Base-by-base conservation (phyloP, 805 yeast species). In the Torulaspora delbrueckii region DNA sequence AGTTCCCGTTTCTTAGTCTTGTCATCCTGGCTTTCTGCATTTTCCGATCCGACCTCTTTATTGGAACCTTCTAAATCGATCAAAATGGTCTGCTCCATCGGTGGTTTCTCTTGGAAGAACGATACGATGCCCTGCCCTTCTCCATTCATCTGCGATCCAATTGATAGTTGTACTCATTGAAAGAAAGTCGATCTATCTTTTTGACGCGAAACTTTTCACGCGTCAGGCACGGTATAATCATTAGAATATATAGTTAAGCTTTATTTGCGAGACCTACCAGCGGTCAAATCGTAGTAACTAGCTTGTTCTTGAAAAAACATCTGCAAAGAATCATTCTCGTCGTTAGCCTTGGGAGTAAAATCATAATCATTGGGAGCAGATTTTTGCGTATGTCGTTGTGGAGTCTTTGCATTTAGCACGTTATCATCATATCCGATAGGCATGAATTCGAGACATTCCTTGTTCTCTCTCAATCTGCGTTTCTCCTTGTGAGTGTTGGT, bases 71-170 rank as follows among this genome's bases (percentile, higher is more conserved):
- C n/a, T 13, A n/a, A 16, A 24, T 25, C 31, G n/a, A 23, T 19
- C 28, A 10, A 16, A 8, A 32, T 7, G 13, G 16, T 24, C 10
- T 31, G 19, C 19, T 31, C 19, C 19, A 16, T 13, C 19, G 8
- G 34, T 7, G 16, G 5, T 7, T 35, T 48, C 36, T 47, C 50
- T 40, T 57, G 61, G 28, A 60, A 59, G 34, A 58, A 60, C 3
- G 63, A 54, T 19, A 58, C 37, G 22, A 58, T 60, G 7, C 63
- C 58, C 33, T 47, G 52, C 25, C 42, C 52, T 23, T 48, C 54
- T 23, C 37, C 45, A 3, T 37, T 19, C 26, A 24, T 30, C 27
- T 26, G 42, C n/a, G 42, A 14, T 8, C 23, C 23, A n/a, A 16
- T 26, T 37, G 14, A 37, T 34, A 10, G 33, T 37, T 8, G 43